Evolutionary conservation across 2,329 filamentous ascomycete genomes (phyloP).

Genomic region (Trichoderma brevicompactum): DNA sequence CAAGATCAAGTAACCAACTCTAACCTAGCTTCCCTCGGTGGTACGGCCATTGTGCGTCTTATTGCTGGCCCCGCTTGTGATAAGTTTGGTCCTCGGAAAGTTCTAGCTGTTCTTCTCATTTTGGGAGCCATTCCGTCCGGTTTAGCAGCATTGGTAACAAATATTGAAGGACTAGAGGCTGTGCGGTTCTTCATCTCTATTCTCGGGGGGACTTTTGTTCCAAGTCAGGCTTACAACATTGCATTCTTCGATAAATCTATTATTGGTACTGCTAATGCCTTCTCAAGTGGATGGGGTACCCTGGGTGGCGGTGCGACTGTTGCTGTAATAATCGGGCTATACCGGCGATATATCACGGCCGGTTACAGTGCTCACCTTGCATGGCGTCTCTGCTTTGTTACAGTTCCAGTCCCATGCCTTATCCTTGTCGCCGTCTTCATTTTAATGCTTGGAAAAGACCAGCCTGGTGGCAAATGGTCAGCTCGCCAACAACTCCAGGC

Average conservation of each 20-base stretch:
- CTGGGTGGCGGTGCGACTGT: conserved; percentile 89
- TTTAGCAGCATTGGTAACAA: conserved; percentile 76
- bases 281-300: conserved; percentile 85
- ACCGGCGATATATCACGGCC: conserved; percentile 66
- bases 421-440: conserved; percentile 67
- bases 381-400: conserved; percentile 67
- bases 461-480: conserved; percentile 80
- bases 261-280: conserved; percentile 83
- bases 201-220: conserved; percentile 77
- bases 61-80: conserved; percentile 85
- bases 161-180: conserved; percentile 64
- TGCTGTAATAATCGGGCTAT: conserved; percentile 91
- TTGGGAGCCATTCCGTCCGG: conserved; percentile 79
- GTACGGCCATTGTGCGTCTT: conserved; percentile 72
- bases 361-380: conserved; percentile 65
- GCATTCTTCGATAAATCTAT: conserved; percentile 93
- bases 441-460: conserved; percentile 79
- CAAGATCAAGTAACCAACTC: conserved; percentile 79
- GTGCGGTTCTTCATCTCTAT: conserved; percentile 82
- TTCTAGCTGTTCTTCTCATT: conserved; percentile 79
- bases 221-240: conserved; percentile 91
- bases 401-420: conserved; percentile 83
- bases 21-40: conserved; percentile 80
- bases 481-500: conserved; percentile 64
- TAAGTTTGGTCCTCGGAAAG: conserved; percentile 76